Percentiles rank a stretch among this genome's conserved stretches.
phyloP scores from a whole-genome alignment of 2,329 filamentous ascomycete genomes.

The Mariannaea elegans region DNA sequence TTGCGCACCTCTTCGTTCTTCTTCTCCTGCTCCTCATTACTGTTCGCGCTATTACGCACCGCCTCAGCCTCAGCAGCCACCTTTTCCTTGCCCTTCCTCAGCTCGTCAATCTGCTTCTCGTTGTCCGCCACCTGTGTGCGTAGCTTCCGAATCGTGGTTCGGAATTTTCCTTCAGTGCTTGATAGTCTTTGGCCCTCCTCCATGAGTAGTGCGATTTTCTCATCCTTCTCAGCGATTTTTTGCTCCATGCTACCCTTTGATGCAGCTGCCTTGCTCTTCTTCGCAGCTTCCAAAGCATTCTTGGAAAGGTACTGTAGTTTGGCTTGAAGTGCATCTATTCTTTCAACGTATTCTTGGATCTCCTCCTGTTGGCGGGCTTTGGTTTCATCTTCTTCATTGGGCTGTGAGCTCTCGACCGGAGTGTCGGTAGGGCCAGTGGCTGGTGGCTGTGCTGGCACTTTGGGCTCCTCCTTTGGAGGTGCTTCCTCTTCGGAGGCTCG shows the following conservation, averaged over 20 bases:
- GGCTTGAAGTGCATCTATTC: conserved; percentile 89
- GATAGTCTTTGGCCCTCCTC: conserved; percentile 92
- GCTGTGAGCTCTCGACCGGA: conserved; percentile 3
- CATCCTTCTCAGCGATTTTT: conserved; percentile 87
- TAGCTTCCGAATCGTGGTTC: conserved; percentile 84
- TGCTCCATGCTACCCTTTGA: conserved; percentile 74
- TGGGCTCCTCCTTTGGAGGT: background rate
- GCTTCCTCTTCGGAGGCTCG: background rate
- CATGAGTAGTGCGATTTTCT: conserved; percentile 88
- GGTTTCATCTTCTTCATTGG: conserved; percentile 35
- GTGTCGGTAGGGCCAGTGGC: background rate
- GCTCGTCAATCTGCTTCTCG: conserved; percentile 70
- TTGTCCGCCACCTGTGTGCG: conserved; percentile 71
- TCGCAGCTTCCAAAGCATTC: conserved; percentile 79
- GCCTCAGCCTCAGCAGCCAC: conserved; percentile 59
- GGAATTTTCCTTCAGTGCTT: conserved; percentile 84
- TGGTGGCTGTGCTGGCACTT: conserved; percentile 2
- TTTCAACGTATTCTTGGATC: conserved; percentile 82
- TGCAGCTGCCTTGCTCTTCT: conserved; percentile 70
- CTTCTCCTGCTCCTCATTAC: conserved; percentile 65
- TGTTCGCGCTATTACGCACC: conserved; percentile 57
- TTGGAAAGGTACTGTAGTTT: conserved; percentile 90
- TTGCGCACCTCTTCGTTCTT: conserved; percentile 58
- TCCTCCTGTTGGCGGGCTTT: conserved; percentile 74
- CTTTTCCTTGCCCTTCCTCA: conserved; percentile 68